phyloP scores from a whole-genome alignment of 2,329 filamentous ascomycete species.

The Cladosporium sp. region DNA sequence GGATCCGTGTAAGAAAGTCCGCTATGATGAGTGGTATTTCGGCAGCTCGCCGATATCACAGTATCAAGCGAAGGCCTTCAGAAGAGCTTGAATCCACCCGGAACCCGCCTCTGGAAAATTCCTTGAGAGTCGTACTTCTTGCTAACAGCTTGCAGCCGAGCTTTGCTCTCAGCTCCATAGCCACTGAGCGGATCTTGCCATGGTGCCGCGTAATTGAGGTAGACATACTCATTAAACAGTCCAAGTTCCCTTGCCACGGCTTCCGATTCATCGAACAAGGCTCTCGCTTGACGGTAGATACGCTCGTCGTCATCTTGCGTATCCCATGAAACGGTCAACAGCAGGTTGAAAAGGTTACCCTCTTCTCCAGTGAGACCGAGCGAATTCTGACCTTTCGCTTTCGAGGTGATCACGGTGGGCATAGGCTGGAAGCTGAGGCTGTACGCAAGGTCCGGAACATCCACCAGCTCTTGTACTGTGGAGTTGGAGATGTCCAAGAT shows the following conservation, averaged over 20 bases:
- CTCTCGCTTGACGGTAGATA: slow-evolving; percentile 12
- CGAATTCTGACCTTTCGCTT: slow-evolving; percentile 13
- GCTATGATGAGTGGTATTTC: too few species aligned
- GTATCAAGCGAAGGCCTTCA: too few species aligned
- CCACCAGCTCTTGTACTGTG: slow-evolving; percentile 13
- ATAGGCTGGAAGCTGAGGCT: slow-evolving; percentile 20
- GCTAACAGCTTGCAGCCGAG: slow-evolving; percentile 29
- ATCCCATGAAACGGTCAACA: slow-evolving; percentile 17
- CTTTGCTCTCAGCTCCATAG: slow-evolving; percentile 29
- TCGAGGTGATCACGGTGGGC: slow-evolving; percentile 16
- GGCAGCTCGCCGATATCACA: too few species aligned
- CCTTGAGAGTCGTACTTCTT: slow-evolving; percentile 34
- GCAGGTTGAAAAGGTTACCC: slow-evolving; percentile 18
- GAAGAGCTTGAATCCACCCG: slow-evolving; percentile 34
- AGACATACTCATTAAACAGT: slow-evolving; percentile 23
- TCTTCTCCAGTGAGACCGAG: slow-evolving; percentile 9
- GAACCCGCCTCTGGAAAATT: slow-evolving; percentile 34
- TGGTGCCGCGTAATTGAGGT: slow-evolving; percentile 34
- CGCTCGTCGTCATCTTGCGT: slow-evolving; percentile 13
- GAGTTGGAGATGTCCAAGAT: slow-evolving; percentile 18
- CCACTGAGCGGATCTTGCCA: slow-evolving; percentile 34
- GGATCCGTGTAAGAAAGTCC: too few species aligned
- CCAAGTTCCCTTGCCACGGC: slow-evolving; percentile 2
- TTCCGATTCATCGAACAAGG: slow-evolving; percentile 11
- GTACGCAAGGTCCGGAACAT: slow-evolving; percentile 14